These are phyloP conservation scores for Fusarium agapanthi DNA, from an alignment of 2,329 filamentous ascomycete genomes.

Conservation along the genomic window DNA sequence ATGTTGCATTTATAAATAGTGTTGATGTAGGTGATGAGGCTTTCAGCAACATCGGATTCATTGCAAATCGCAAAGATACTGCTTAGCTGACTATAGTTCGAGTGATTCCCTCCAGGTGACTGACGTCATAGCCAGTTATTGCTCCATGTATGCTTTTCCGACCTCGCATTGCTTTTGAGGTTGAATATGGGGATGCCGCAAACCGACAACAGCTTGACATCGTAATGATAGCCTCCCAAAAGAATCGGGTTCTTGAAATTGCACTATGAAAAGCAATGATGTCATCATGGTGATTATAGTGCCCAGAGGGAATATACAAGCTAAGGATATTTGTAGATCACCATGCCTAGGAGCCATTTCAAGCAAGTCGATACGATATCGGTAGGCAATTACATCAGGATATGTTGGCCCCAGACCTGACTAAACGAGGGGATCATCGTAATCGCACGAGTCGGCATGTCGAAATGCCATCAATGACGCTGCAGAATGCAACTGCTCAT, in stretches of 20 bases:
- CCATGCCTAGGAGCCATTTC: conserved; percentile 1
- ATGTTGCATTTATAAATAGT: background rate
- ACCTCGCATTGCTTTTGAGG: background rate
- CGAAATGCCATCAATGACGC: background rate
- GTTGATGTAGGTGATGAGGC: too few species aligned
- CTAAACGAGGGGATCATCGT: background rate
- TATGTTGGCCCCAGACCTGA: background rate
- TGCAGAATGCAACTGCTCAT: background rate
- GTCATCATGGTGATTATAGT: background rate
- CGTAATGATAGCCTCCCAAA: background rate
- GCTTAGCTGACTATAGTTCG: background rate
- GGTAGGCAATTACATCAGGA: background rate
- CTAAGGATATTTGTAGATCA: conserved; percentile 11
- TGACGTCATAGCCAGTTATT: background rate
- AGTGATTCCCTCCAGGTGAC: background rate
- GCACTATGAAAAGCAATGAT: conserved; percentile 14
- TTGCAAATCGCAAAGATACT: background rate
- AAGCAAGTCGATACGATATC: background rate
- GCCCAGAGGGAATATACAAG: background rate
- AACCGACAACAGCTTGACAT: background rate
- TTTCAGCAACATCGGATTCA: background rate
- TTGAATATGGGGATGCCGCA: background rate
- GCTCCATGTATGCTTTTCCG: background rate
- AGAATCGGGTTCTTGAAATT: conserved; percentile 14
- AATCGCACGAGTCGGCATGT: conserved; percentile 16